Percentiles rank a stretch among this genome's conserved stretches.
These are phyloP conservation scores for Penicillium sp. DNA, from an alignment of 2,329 filamentous ascomycete species.

Conservation along the genomic window DNA sequence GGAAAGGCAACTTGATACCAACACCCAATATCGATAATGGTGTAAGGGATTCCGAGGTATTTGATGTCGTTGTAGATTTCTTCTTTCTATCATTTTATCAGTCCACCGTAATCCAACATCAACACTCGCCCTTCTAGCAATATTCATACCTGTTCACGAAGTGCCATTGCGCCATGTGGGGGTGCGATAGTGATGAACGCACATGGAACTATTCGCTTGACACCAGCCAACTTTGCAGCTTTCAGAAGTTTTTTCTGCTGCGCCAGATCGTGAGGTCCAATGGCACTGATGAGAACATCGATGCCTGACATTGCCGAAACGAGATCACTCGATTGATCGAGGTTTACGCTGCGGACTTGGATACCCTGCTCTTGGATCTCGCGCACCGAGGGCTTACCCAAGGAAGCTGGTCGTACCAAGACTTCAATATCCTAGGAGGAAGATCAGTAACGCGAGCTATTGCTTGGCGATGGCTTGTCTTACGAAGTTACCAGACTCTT, in stretches of 20 bases:
- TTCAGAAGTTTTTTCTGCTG: slow-evolving; percentile 37
- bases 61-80: neutral
- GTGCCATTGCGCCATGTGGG: slow-evolving; percentile 35
- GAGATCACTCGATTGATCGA: neutral
- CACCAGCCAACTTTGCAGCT: slow-evolving; percentile 47
- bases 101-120: neutral
- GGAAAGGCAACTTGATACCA: slow-evolving; percentile 53
- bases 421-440: slow-evolving; percentile 46
- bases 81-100: neutral
- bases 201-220: slow-evolving; percentile 41
- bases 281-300: neutral
- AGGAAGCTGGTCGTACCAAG: slow-evolving; percentile 47
- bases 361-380: neutral
- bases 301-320: neutral
- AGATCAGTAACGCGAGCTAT: neutral
- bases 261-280: neutral
- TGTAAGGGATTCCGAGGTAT: slow-evolving; percentile 47
- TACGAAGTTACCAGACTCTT: slow-evolving; percentile 26
- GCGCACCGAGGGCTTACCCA: slow-evolving; percentile 39
- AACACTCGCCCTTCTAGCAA: neutral
- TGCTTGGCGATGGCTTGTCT: neutral
- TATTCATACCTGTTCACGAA: slow-evolving; percentile 30
- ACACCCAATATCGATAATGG: slow-evolving; percentile 56
- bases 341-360: neutral
- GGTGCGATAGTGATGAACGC: slow-evolving; percentile 45